Base-by-base conservation (phyloP, 2,329 filamentous ascomycete genomes). In the Colletotrichum paranaense region DNA sequence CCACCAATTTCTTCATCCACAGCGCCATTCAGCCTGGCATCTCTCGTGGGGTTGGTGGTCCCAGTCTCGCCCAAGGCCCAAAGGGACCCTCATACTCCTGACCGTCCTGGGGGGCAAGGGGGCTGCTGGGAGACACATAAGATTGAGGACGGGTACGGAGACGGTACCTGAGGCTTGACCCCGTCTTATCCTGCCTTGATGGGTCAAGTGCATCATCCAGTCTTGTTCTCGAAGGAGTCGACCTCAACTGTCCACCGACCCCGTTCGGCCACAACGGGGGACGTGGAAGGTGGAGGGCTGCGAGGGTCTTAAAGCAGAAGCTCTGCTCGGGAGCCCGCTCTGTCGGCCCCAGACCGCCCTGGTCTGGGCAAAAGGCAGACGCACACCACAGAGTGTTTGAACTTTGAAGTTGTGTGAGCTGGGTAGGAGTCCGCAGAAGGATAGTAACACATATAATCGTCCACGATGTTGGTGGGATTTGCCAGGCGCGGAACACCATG, bases 251-350 rank as follows among this genome's bases (percentile, higher is more conserved):
- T 30, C 68, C 57, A 68, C 68, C 49, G 32, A 38, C 57, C 64
- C 63, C 64, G 56, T 67, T 46, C 58, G 28, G 38, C 69, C 38
- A 63, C 52, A 65, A 63, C 64, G 66, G 59, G 55, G 66, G 55
- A 60, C 32, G 66, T 68, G 70, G 70, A 59, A 64, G 55, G 70
- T 73, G 70, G 67, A 70, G 53, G 42, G 24, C 42, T 52, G 46
- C 53, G 55, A 65, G 59, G 55, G 60, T 56, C 59, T 26, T n/a
- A 59, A 42, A 70, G 70, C 67, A 70, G 67, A 70, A 69, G 60
- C 70, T 73, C 70, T 73, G 70, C 66, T 65, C 67, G 62, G 66
- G 57, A 55, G 49, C n/a, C 67, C 55, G 53, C 64, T 35, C 28
- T 22, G 68, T 72, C 64, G 68, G 68, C 68, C 63, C 63, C 58